A percentile compares a stretch with the other conserved stretches of the same genome.
Conservation (phyloP, 2,329 filamentous ascomycete genomes). For the Fusarium oligoseptatum region DNA sequence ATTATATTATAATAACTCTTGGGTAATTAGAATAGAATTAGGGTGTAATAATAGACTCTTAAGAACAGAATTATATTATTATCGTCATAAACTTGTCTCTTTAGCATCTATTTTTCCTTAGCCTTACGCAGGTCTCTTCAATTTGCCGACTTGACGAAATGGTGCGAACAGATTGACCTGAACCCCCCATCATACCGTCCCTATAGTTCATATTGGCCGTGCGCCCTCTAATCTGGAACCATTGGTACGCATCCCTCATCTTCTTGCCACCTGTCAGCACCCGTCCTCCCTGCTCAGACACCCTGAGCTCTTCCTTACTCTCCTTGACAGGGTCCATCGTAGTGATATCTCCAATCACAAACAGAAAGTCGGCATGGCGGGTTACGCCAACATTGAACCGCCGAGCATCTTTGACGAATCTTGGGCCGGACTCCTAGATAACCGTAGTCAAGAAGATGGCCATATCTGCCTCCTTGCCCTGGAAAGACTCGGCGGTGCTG, state of each 20-base stretch:
- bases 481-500: background rate
- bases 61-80: no score
- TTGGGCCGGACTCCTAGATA: background rate
- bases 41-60: no score
- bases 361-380: background rate
- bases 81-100: no score
- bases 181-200: no score
- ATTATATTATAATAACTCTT: no score
- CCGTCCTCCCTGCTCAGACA: background rate
- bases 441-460: background rate
- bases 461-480: background rate
- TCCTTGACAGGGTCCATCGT: background rate
- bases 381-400: background rate
- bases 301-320: background rate
- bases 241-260: background rate
- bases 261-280: background rate
- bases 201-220: no score
- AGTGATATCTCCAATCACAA: background rate
- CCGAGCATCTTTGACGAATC: background rate
- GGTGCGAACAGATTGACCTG: no score
- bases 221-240: no score
- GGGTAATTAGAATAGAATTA: no score
- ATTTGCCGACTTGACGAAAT: no score
- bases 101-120: no score
- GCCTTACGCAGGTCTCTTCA: no score